A percentile compares a stretch with the other conserved stretches of the same genome.
Conservation (phyloP, 1,284 basidiomycete genomes). For the Trametes sp. region DNA sequence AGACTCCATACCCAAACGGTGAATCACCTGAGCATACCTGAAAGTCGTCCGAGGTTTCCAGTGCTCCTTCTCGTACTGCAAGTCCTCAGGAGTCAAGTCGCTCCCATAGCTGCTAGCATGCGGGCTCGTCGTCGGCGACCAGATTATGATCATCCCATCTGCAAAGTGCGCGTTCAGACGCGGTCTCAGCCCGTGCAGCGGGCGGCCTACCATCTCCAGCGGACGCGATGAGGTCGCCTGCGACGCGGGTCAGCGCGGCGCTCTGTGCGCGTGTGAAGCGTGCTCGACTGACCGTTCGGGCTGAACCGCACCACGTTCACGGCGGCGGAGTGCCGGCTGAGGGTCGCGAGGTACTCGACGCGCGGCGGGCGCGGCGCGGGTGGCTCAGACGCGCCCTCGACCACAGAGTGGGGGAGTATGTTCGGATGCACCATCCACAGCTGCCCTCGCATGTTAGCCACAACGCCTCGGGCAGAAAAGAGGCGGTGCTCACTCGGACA, state of each 20-base stretch:
- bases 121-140: constrained; percentile 85
- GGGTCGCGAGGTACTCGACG: constrained; percentile 95
- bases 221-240: constrained; percentile 90
- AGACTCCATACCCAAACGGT: background rate
- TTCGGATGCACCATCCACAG: constrained; percentile 96
- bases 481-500: constrained; percentile 75
- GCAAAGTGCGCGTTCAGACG: constrained; percentile 20
- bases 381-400: constrained; percentile 54
- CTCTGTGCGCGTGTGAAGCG: constrained; percentile 13
- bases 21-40: constrained; percentile 55
- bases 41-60: constrained; percentile 95
- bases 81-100: constrained; percentile 77
- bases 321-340: constrained; percentile 91
- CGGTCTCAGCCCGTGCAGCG: constrained; percentile 10
- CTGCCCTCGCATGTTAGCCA: constrained; percentile 49
- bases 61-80: constrained; percentile 91
- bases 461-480: background rate
- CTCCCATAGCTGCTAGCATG: constrained; percentile 79
- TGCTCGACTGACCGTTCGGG: constrained; percentile 76
- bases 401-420: constrained; percentile 73
- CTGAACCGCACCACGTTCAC: constrained; percentile 98
- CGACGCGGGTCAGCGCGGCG: constrained; percentile 22
- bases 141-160: constrained; percentile 98
- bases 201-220: constrained; percentile 86
- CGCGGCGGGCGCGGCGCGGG: constrained; percentile 78